Conservation (phyloP, 106 monocot genomes). For the Iris macrosiphon region DNA sequence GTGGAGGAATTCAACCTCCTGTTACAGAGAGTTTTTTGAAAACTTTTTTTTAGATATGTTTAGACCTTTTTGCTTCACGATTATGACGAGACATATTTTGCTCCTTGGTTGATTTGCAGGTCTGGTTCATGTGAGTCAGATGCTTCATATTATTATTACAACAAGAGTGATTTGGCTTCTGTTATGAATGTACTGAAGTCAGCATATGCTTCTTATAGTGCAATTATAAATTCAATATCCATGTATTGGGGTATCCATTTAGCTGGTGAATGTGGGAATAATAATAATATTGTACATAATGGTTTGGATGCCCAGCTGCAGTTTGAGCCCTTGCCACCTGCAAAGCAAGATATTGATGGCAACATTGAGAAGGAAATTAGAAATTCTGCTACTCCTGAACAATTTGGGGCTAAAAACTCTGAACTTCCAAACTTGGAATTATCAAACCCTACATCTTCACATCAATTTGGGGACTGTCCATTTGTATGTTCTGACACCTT, state of each 20-base stretch:
- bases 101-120: conserved; percentile 48
- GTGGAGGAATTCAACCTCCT: no score
- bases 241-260: conserved; percentile 23
- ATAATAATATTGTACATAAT: background rate
- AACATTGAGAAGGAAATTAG: background rate
- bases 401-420: conserved; percentile 5
- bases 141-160: conserved; percentile 60
- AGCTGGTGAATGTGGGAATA: conserved; percentile 3
- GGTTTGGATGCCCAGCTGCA: background rate
- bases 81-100: no score
- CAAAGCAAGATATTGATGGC: conserved; percentile 1
- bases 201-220: conserved; percentile 28
- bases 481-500: conserved; percentile 10
- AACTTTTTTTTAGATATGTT: no score
- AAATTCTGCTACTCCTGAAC: conserved; percentile 12
- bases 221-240: conserved; percentile 44
- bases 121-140: conserved; percentile 38
- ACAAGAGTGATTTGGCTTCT: conserved; percentile 38
- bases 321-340: background rate
- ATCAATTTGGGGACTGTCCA: background rate
- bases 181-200: conserved; percentile 47
- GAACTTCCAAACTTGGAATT: conserved; percentile 11
- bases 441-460: conserved; percentile 2
- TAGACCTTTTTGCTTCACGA: no score
- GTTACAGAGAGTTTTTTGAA: no score